Conservation (phyloP, 2,329 filamentous ascomycete genomes). For the Cytospora mali region DNA sequence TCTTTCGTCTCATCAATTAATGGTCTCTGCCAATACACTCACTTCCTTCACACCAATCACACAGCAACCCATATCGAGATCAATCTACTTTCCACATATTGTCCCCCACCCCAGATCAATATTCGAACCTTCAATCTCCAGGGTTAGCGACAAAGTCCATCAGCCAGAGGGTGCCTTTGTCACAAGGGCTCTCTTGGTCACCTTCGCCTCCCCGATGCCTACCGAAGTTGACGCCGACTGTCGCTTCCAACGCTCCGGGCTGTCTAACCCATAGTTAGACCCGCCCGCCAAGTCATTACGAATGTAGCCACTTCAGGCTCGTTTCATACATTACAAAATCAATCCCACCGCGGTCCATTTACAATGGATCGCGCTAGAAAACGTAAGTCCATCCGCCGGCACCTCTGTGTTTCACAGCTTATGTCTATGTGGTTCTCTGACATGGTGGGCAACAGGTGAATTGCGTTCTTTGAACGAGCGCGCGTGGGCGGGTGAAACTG, state of each 20-base stretch:
- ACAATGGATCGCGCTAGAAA: constrained; percentile 67
- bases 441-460: constrained; percentile 64
- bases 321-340: constrained; percentile 34
- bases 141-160: constrained; percentile 9
- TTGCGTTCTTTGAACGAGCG: constrained; percentile 84
- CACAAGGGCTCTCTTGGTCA: constrained; percentile 29
- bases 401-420: not conserved
- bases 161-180: constrained; percentile 29
- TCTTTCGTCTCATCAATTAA: not conserved
- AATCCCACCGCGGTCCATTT: constrained; percentile 41
- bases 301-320: constrained; percentile 48
- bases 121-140: not conserved
- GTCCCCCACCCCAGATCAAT: not conserved
- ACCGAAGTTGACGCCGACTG: constrained; percentile 45
- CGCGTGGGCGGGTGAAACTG: constrained; percentile 87
- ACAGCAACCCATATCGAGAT: not conserved
- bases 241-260: constrained; percentile 45
- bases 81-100: not conserved
- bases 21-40: not conserved
- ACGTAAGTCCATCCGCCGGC: constrained; percentile 46
- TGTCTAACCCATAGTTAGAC: constrained; percentile 47
- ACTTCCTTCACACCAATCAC: not conserved
- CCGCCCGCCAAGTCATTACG: constrained; percentile 38
- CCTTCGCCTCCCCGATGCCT: constrained; percentile 45
- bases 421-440: constrained; percentile 31